Evolutionary conservation across 305 asterid species (phyloP), one percentile per base, ranked within the genome.

Genomic region (Striga hermonthica): DNA sequence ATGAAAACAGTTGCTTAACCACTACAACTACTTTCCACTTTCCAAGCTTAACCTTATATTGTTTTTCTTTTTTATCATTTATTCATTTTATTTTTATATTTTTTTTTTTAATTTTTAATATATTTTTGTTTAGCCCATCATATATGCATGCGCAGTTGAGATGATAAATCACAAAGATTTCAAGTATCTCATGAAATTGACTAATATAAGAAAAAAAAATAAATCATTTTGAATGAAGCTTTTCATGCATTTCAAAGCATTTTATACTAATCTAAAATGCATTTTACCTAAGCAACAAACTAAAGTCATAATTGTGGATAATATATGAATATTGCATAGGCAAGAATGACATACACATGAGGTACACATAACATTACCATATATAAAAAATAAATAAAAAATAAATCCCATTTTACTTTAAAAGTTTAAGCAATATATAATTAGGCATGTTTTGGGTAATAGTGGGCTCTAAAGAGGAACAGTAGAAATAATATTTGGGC

Each of bases 331-430:
- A 10, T 34, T 50, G 71, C 60, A 59, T 39, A 60, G 64, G 71
- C 71, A 64, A 57, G 66, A 70, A 68, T 66, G 47, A 76, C 71
- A 76, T 43, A 37, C 55, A 31, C 48, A 55, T 70, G 81, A 76
- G 55, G 74, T 55, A 22, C 31, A 67, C 50, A 60, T 6, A 70
- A 69, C 75, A 80, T 56, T 66, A 74, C n/a, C 65, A 57, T 57
- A 49, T 50, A 52, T 9, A 31, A 31, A 11, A 56, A 72, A 67
- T 72, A 66, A 36, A 48, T 63, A n/a, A n/a, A n/a, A n/a, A n/a
- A n/a, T n/a, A n/a, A n/a, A 4, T 35, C 36, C 76, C 48, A 67
- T 53, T 60, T 12, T 15, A 57, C 52, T 4, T 6, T 52, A 6
- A 15, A 15, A 52, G 57, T 40, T 73, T 54, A 61, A 62, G 1